A percentile compares a stretch with the other conserved stretches of the same genome.
These are phyloP conservation scores for Sophora flavescens DNA, from an alignment of 306 rosid genomes.

Conservation along the genomic window DNA sequence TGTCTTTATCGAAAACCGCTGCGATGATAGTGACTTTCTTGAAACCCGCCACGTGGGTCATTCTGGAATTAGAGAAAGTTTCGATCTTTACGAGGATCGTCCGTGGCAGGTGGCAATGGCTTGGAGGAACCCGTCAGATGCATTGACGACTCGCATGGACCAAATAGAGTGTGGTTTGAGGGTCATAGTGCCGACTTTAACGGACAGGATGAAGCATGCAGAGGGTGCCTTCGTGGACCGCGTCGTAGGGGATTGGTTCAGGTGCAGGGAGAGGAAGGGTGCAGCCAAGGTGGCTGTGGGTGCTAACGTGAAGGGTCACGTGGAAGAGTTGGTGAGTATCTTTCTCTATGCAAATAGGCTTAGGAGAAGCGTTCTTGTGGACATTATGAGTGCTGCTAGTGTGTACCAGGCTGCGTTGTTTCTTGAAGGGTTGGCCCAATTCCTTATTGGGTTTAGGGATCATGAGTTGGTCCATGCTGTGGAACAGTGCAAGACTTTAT, in stretches of 20 bases:
- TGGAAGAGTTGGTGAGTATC: constrained; percentile 67
- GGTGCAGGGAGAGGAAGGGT: constrained; percentile 43
- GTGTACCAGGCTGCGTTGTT: constrained; percentile 68
- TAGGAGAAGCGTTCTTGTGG: constrained; percentile 67
- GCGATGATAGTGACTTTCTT: not conserved
- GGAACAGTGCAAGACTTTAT: constrained; percentile 43
- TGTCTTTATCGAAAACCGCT: too few species aligned
- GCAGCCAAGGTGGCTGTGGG: constrained; percentile 45
- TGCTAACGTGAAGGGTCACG: constrained; percentile 51
- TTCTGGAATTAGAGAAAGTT: not conserved
- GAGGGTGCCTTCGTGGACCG: constrained; percentile 56
- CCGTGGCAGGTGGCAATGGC: constrained; percentile 68
- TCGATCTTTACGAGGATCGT: not conserved
- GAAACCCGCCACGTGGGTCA: not conserved
- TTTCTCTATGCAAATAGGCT: constrained; percentile 73
- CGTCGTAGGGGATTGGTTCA: constrained; percentile 53
- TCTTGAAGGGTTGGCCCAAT: constrained; percentile 74
- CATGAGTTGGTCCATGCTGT: constrained; percentile 51
- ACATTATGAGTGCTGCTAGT: constrained; percentile 56
- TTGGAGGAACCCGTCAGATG: constrained; percentile 56
- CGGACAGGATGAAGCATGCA: constrained; percentile 50
- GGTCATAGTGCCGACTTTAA: constrained; percentile 65
- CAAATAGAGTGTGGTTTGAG: constrained; percentile 69
- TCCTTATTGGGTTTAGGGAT: constrained; percentile 66
- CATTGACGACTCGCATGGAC: constrained; percentile 51